Conservation (phyloP, 1,284 basidiomycete species). For the Ustilago bromivora region DNA sequence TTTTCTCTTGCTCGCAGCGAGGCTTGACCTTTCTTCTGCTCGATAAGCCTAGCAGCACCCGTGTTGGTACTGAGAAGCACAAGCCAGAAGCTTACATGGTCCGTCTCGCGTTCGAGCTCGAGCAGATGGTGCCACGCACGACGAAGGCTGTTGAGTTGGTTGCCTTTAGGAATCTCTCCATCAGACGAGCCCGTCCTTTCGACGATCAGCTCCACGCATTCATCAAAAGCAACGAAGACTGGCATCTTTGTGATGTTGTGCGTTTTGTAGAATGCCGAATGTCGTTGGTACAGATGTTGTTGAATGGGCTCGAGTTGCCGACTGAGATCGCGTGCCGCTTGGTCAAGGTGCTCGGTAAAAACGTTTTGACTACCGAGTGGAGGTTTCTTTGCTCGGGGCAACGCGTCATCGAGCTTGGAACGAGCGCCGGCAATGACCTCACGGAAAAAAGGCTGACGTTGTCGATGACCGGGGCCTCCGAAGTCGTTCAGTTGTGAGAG, state of each 20-base stretch:
- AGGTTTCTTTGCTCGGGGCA: neutral
- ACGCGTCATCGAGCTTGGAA: neutral
- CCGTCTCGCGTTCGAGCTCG: neutral
- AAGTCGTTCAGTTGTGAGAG: conserved; percentile 1
- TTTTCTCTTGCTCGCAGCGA: neutral
- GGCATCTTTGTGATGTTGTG: neutral
- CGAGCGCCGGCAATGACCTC: neutral
- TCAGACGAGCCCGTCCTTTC: neutral
- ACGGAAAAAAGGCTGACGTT: neutral
- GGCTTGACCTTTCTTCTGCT: neutral
- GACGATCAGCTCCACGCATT: conserved; percentile 22
- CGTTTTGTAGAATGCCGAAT: neutral
- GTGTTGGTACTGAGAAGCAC: conserved; percentile 27
- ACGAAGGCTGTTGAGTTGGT: conserved; percentile 4
- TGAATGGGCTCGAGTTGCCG: neutral
- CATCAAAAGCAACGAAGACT: conserved; percentile 25
- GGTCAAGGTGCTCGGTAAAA: neutral
- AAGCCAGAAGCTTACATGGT: conserved; percentile 18
- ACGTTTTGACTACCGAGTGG: neutral
- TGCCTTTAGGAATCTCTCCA: neutral
- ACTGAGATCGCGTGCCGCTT: neutral
- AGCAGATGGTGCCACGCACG: conserved; percentile 22
- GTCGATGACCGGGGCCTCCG: neutral
- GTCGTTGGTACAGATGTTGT: neutral
- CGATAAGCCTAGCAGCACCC: conserved; percentile 14